Evolutionary conservation across 1,284 basidiomycete species (phyloP), one percentile per base, ranked within the genome.

Genomic region (Thelephora terrestris): DNA sequence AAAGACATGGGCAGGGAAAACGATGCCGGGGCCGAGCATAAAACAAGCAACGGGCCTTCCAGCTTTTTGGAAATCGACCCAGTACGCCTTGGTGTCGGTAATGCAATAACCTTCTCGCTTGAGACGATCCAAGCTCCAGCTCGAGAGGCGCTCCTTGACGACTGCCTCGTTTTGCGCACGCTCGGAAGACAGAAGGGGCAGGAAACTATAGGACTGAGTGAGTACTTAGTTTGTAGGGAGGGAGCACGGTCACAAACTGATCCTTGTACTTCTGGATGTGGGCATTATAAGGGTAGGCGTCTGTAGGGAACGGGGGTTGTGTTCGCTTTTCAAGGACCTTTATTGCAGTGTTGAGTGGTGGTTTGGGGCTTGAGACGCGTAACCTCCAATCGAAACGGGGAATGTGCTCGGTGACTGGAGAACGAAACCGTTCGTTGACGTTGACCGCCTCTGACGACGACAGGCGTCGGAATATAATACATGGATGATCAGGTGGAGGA

Each of bases 21-120:
- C 52, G 17, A 79, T 53, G 3, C 84, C 76, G 20, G 81, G 75
- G 16, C 78, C 79, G 1, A 78, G 57, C 0, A 63, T 57, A 56
- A 89, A 87, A 5, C 70, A 70, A 1, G 81, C 85, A 6, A 82
- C 70, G 2, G 75, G 78, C 46, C 74, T 70, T 1, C 82, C 83
- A 59, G 74, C 78, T 43, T 74, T 71, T 17, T 70, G 74, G n/a
- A 68, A 70, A 47, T 78, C 69, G 23, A 79, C 62, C 81, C 82
- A 85, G 57, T 72, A 86, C 0, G 74, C 84, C 10, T 64, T 71
- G 35, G 90, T 63, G 12, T 69, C 76, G 0, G 78, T 79, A 24
- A 90, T 57, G 48, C 79, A 78, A 60, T 84, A 89, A 0, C 88
- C 88, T 57, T 85, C 82, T 21, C 73, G 64, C 50, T 71, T 64